Base-by-base conservation (phyloP, 2,329 filamentous ascomycete species). In the Epichloe coenophiala region DNA sequence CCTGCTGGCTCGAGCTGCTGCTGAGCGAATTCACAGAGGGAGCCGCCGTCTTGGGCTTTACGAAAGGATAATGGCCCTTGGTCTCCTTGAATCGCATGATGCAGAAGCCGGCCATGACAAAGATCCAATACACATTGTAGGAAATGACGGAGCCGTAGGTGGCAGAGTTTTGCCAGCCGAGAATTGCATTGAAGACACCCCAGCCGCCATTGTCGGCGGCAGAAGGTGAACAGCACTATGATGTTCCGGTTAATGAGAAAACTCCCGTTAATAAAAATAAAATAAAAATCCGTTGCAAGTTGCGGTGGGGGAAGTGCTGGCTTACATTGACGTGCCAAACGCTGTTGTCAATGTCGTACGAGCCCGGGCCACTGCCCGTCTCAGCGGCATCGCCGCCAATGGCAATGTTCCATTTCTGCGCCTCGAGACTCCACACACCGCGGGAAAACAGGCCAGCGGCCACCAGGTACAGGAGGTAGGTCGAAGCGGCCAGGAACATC, bases 81-180 rank as follows among this genome's bases (percentile, higher is more conserved):
- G 56, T 58, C 68, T 93, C 87, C 55, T 76, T 76, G 68, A 80
- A 87, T 41, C 83, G 74, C 72, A 91, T 75, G 36, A 70, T 57
- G 13, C 80, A 54, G 62, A 91, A 86, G 5, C 74, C 75, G 15
- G 88, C 74, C 51, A 89, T 88, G 56, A 93, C 77, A 8, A 71
- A 72, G 47, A 93, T 68, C 89, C 88, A 95, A 71, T 95, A 95
- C 15, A 91, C 52, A 63, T 93, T 94, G 70, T 95, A 95, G 1
- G 85, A 82, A 55, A 95, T 81, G 56, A 95, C 84, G 1, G 86
- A 90, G 48, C 88, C 88, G 59, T 91, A 89, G 2, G 88, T 94
- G 5, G 86, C 89, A 12, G 85, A 88, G 70, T 95, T 95, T 54
- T 81, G 78, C 89, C 89, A 95, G 52, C 89, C 88, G 11, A 95